Percentiles rank a stretch among this genome's conserved stretches.
Evolutionary conservation across 257 asterid genomes (phyloP).

Genomic region (Euphrasia confusa): DNA sequence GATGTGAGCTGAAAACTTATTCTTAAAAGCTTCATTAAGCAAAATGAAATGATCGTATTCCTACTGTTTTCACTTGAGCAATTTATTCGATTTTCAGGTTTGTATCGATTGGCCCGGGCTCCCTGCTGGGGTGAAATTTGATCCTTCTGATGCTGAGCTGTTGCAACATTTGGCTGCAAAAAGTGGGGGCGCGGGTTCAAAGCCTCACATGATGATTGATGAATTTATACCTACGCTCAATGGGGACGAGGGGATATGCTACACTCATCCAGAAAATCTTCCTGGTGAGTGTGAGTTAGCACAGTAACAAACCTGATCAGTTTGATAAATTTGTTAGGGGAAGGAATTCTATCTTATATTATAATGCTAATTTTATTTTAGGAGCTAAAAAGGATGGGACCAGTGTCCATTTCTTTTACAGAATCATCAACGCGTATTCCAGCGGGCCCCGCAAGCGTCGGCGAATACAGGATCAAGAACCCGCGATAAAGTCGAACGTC

Average conservation of each 20-base stretch:
- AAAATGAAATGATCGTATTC: not conserved
- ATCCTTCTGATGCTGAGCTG: conserved; percentile 81
- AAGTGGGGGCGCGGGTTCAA: conserved; percentile 39
- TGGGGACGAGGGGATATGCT: conserved; percentile 67
- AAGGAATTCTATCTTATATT: not conserved
- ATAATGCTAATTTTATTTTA: conserved; percentile 26
- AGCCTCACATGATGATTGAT: conserved; percentile 61
- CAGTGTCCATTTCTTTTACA: conserved; percentile 69
- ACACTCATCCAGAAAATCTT: conserved; percentile 94
- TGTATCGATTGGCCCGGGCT: conserved; percentile 73
- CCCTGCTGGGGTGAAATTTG: conserved; percentile 85
- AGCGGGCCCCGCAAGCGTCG: conserved; percentile 84
- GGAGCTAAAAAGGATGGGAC: conserved; percentile 88
- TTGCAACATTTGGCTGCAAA: conserved; percentile 83
- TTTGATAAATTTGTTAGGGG: conserved; percentile 2
- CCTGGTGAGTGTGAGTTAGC: conserved; percentile 52
- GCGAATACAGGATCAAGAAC: conserved; percentile 41
- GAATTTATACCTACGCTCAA: conserved; percentile 86
- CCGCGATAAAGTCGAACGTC: conserved; percentile 26
- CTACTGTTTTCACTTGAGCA: not conserved
- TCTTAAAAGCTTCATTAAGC: not conserved
- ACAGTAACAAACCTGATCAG: not conserved
- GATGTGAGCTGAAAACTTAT: conserved; percentile 52
- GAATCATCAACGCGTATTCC: conserved; percentile 58
- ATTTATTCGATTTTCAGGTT: conserved; percentile 35